Percentiles rank a stretch among this genome's conserved stretches.
Evolutionary conservation across 208 protist genomes (phyloP).

Genomic region (Vickermania ingenoplastis): DNA sequence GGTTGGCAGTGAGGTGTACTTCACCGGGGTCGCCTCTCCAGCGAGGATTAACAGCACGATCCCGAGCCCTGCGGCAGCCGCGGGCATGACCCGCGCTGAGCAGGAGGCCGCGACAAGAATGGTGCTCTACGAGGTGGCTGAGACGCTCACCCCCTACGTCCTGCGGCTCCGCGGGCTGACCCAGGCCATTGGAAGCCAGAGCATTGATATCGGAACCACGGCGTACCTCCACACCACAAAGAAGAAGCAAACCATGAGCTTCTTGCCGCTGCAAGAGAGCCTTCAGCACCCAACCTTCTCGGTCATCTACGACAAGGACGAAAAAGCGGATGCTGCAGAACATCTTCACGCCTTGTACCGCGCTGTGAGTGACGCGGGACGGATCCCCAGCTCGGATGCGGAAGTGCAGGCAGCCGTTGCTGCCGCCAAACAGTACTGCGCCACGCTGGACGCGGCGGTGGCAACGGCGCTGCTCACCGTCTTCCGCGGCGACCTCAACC

Average conservation of each 20-base stretch:
- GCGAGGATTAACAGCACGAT: slow-evolving; percentile 28
- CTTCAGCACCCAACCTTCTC: slow-evolving; percentile 43
- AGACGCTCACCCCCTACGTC: slow-evolving; percentile 64
- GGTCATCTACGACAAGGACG: slow-evolving; percentile 76
- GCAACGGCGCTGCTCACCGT: slow-evolving; percentile 36
- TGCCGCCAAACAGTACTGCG: slow-evolving; percentile 15
- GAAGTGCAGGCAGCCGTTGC: slow-evolving; percentile 28
- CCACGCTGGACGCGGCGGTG: slow-evolving; percentile 17
- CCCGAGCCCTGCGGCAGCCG: background rate
- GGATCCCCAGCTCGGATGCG: slow-evolving; percentile 8
- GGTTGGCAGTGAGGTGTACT: slow-evolving; percentile 70
- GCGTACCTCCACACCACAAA: slow-evolving; percentile 91
- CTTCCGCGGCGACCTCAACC: slow-evolving; percentile 74
- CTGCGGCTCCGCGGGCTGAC: slow-evolving; percentile 42
- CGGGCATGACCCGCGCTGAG: background rate
- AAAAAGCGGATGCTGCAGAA: slow-evolving; percentile 49
- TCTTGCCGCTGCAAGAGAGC: slow-evolving; percentile 44
- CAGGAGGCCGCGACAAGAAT: slow-evolving; percentile 11
- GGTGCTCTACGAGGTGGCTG: slow-evolving; percentile 54
- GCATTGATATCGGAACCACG: slow-evolving; percentile 34
- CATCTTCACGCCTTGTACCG: slow-evolving; percentile 76
- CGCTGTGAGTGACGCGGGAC: slow-evolving; percentile 32
- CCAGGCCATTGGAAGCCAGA: slow-evolving; percentile 7
- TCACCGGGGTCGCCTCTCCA: slow-evolving; percentile 54
- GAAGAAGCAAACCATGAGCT: slow-evolving; percentile 36